Evolutionary conservation across 106 monocot species (phyloP).

Genomic region (Triglochin maritima): DNA sequence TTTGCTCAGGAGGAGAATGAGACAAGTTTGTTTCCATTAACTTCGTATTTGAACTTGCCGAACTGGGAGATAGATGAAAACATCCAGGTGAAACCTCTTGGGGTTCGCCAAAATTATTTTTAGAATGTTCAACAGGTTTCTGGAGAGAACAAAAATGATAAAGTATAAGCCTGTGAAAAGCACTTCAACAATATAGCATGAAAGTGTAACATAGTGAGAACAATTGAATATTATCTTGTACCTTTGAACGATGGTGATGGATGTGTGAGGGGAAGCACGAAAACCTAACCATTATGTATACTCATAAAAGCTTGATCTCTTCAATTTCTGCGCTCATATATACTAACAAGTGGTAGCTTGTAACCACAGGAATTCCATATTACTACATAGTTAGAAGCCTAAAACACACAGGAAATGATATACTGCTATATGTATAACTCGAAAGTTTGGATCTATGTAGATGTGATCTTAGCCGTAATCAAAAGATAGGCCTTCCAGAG

Average conservation of each 20-base stretch:
- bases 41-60: slow-evolving; percentile 8
- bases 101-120: slow-evolving; percentile 17
- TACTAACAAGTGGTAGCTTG: neutral
- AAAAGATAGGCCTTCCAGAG: slow-evolving; percentile 57
- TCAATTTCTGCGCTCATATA: neutral
- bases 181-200: neutral
- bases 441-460: too few species aligned
- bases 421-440: neutral
- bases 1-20: slow-evolving; percentile 15
- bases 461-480: slow-evolving; percentile 68
- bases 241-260: slow-evolving; percentile 38
- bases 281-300: slow-evolving; percentile 35
- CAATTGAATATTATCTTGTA: slow-evolving; percentile 7
- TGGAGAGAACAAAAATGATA: slow-evolving; percentile 5
- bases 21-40: slow-evolving; percentile 12
- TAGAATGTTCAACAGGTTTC: slow-evolving; percentile 27
- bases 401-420: neutral
- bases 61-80: slow-evolving; percentile 14
- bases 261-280: slow-evolving; percentile 37
- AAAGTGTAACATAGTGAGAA: neutral
- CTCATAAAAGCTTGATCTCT: neutral
- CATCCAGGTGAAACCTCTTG: slow-evolving; percentile 1
- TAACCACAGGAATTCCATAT: neutral
- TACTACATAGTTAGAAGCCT: neutral
- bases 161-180: neutral